Base-by-base conservation (phyloP, 2,329 filamentous ascomycete genomes). In the Arthrobotrys musiformis region DNA sequence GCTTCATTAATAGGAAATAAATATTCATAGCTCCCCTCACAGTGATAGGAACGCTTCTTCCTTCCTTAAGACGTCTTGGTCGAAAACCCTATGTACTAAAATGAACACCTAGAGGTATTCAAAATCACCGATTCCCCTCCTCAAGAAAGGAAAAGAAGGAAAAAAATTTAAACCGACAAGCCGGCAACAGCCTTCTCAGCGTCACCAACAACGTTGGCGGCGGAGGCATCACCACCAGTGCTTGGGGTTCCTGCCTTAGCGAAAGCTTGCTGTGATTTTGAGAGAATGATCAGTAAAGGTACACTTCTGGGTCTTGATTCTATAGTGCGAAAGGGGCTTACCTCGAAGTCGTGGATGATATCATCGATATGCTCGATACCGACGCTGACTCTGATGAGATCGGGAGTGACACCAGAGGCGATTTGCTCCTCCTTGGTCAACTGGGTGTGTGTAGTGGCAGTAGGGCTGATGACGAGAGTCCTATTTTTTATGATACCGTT, bases 331-430 rank as follows among this genome's bases (percentile, higher is more conserved):
- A 13, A 33, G 35, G 8, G n/a, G 46, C 64, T 17, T 70, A 76
- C 72, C 72, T 76, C 48, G 63, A 98, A 97, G 85, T 98, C 94
- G 81, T 90, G 91, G 82, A 97, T 95, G 81, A 98, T 97, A 82
- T 98, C 94, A 85, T 97, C 94, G 83, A 98, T 97, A 84, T 97
- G 93, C 86, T 98, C 94, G 0, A 92, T 97, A 63, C 94, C 94
- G 74, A 97, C 94, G 0, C 94, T 97, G 82, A 98, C 95, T 79
- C 94, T 92, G 84, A 98, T 97, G 42, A 94, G 89, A 82, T 97
- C 94, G 87, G 93, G 83, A 15, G 93, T 95, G 9, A 95, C 93
- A 81, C 94, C 94, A 22, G 92, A 94, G 82, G 86, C 90, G 62
- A 87, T 83, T 85, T 90, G 93, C 87, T 97, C 94, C 82, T 93